Evolutionary conservation across 495 filamentous ascomycete species (phyloP), one percentile per base, ranked within the genome.

Genomic region (Collariella sp.): DNA sequence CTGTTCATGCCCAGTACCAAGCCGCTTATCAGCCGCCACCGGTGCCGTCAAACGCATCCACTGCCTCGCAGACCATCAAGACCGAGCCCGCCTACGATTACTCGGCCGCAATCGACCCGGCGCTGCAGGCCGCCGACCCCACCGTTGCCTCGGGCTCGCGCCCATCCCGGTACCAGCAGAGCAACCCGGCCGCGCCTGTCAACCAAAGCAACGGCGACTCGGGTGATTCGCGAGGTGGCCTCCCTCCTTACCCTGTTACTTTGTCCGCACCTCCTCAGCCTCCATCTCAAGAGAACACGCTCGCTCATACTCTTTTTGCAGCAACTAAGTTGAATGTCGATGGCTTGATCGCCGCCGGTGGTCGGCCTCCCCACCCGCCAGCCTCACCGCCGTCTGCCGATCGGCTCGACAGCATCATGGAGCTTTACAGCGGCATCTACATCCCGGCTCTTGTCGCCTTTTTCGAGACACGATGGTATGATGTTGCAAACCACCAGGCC

Each of bases 381-480:
- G 78, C 81, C 59, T 74, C 80, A 43, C 75, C 79, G 41, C 63
- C 46, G 35, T 58, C 83, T 34, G 67, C 77, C 24, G 73, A 75
- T 1, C 71, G 72, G 23, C 63, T 85, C 31, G 81, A 86, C 55
- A 84, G 95, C 67, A 82, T 90, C 50, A 79, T 81, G 52, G 80
- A 80, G 53, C 75, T 93, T 11, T 95, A 87, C 69, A 73, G 79
- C 52, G 83, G 83, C 42, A 82, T 87, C 46, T 96, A 93, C 65
- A 81, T 81, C 16, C 79, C 80, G 1, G 88, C 86, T 22, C 81
- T 96, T 34, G 81, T 88, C 60, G 80, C 79, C 50, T 84, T 95
- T 55, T 79, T 96, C 50, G 90, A 96, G 60, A 85, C 88, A n/a
- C 76, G 76, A 29, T 96, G 89, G 89, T 95, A 85, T 65, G 70